Evolutionary conservation across 305 asterid species (phyloP).

Genomic region (Rubia occidens): DNA sequence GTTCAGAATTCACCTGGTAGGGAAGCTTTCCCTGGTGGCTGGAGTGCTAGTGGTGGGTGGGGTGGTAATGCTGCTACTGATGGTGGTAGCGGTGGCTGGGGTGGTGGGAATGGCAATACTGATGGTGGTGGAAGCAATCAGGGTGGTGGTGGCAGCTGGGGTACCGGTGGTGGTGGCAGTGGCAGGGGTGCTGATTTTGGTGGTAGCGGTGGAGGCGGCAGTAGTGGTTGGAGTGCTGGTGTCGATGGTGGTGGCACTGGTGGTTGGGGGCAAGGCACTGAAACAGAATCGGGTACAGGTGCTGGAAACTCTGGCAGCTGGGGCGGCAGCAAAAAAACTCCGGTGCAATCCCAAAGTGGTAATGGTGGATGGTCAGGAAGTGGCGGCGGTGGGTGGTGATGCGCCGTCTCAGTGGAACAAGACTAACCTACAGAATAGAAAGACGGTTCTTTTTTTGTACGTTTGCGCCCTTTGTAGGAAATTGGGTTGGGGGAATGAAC

Average conservation of each 20-base stretch:
- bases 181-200: conserved; percentile 22
- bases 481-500: neutral
- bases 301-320: conserved; percentile 23
- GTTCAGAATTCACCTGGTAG: conserved; percentile 38
- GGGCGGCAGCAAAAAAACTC: neutral
- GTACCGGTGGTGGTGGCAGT: conserved; percentile 27
- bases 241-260: neutral
- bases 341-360: conserved; percentile 17
- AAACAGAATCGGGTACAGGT: neutral
- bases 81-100: conserved; percentile 3
- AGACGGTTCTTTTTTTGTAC: neutral
- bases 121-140: conserved; percentile 8
- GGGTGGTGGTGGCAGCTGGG: conserved; percentile 31
- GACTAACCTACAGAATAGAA: neutral
- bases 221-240: conserved; percentile 20
- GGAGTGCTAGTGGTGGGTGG: conserved; percentile 26
- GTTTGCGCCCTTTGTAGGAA: neutral
- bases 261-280: conserved; percentile 1
- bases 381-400: conserved; percentile 12
- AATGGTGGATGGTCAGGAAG: conserved; percentile 27
- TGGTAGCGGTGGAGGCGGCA: conserved; percentile 3
- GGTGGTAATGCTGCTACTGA: conserved; percentile 14
- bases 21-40: conserved; percentile 38
- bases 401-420: conserved; percentile 6
- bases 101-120: neutral